These are phyloP conservation scores for Sporodiniella umbellata DNA, from an alignment of 371 early-diverging fungal species.

Conservation along the genomic window DNA sequence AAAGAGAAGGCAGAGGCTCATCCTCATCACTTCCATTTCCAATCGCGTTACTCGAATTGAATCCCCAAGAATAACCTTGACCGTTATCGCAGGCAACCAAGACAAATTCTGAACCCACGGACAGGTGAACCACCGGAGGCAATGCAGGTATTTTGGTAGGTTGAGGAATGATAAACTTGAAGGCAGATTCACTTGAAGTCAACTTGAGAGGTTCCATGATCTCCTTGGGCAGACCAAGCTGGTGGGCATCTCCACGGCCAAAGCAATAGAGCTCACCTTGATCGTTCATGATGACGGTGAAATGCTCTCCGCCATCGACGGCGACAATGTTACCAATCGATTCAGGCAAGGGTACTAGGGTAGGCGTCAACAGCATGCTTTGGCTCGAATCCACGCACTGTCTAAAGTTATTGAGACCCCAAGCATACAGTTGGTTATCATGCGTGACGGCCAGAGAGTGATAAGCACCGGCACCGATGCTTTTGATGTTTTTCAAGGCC, in stretches of 20 bases:
- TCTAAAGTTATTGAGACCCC: conserved; percentile 96
- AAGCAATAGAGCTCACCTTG: conserved; percentile 77
- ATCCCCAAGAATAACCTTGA: conserved; percentile 90
- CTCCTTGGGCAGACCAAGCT: conserved; percentile 76
- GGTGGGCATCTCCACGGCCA: conserved; percentile 90
- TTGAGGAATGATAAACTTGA: conserved; percentile 60
- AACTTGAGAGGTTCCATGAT: conserved; percentile 18
- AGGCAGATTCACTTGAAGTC: conserved; percentile 26
- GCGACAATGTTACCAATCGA: conserved; percentile 39
- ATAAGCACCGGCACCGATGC: conserved; percentile 82
- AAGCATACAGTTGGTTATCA: conserved; percentile 69
- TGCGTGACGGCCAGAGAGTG: conserved; percentile 81
- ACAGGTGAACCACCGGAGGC: conserved; percentile 57
- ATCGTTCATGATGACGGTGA: conserved; percentile 73
- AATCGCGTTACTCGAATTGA: conserved; percentile 71
- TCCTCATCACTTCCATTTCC: conserved; percentile 79
- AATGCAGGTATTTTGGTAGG: conserved; percentile 54
- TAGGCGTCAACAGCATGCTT: conserved; percentile 40
- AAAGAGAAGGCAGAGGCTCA: conserved; percentile 38
- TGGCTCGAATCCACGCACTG: conserved; percentile 70
- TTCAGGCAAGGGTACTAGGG: conserved; percentile 47
- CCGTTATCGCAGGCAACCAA: conserved; percentile 71
- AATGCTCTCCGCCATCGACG: conserved; percentile 90
- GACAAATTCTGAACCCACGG: conserved; percentile 87
- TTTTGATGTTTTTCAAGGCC: conserved; percentile 54